These are phyloP conservation scores for Lichtheimia ramosa DNA, from an alignment of 371 early-diverging fungal genomes.

Conservation along the genomic window DNA sequence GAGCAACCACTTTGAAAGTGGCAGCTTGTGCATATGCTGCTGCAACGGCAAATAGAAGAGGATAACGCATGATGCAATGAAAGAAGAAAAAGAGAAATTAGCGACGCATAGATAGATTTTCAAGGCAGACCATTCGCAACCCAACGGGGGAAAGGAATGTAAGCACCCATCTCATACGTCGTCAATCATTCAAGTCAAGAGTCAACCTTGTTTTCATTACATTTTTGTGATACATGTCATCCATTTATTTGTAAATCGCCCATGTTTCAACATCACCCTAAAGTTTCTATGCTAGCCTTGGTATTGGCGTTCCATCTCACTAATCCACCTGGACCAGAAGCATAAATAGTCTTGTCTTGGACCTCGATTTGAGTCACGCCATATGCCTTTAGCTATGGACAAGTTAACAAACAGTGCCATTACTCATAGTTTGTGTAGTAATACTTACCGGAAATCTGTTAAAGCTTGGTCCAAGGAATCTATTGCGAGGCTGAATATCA, in stretches of 20 bases:
- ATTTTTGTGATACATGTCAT: too few species aligned
- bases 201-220: too few species aligned
- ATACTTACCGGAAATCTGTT: constrained; percentile 57
- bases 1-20: constrained; percentile 54
- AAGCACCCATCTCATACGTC: too few species aligned
- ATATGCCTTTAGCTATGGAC: constrained; percentile 45
- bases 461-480: constrained; percentile 57
- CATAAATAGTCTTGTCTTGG: constrained; percentile 28
- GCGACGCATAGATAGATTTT: too few species aligned
- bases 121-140: too few species aligned
- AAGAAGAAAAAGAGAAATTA: too few species aligned
- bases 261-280: too few species aligned
- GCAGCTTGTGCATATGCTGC: constrained; percentile 4
- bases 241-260: too few species aligned
- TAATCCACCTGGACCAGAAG: constrained; percentile 50
- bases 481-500: constrained; percentile 59
- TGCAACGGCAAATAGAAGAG: constrained; percentile 1
- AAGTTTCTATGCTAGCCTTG: not conserved
- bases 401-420: not conserved
- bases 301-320: constrained; percentile 23
- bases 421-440: not conserved
- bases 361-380: constrained; percentile 51
- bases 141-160: too few species aligned
- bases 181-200: too few species aligned
- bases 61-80: not conserved